phyloP scores from a whole-genome alignment of 2,329 filamentous ascomycete species.

The Fusarium nanum region DNA sequence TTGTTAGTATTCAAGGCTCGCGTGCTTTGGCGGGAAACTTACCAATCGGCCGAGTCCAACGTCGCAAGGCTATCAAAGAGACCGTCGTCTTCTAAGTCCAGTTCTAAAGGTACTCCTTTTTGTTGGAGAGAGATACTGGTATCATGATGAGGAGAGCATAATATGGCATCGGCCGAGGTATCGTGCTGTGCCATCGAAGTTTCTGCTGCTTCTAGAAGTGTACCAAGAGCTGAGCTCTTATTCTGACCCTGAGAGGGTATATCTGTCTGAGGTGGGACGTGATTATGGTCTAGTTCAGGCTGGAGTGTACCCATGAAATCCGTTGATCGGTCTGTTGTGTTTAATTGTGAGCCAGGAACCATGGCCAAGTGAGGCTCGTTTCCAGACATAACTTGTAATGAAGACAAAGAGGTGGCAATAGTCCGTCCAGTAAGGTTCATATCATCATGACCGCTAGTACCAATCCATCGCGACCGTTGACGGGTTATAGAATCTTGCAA shows the following conservation, averaged over 20 bases:
- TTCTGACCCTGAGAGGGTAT: not conserved
- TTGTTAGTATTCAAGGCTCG: rapidly evolving
- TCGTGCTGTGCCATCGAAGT: not conserved
- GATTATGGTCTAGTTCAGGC: rapidly evolving
- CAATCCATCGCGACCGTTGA: not conserved
- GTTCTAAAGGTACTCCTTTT: not conserved
- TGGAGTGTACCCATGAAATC: rapidly evolving
- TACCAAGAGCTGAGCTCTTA: not conserved
- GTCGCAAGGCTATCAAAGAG: slow-evolving; percentile 19
- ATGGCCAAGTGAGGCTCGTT: rapidly evolving
- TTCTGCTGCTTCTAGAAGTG: not conserved
- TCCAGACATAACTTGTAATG: not conserved
- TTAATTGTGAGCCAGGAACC: too few species aligned
- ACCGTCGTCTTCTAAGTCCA: not conserved
- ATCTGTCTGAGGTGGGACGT: not conserved
- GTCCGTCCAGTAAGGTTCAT: rapidly evolving
- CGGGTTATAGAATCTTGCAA: not conserved
- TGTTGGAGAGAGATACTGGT: not conserved
- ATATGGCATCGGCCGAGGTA: rapidly evolving
- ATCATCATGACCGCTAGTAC: rapidly evolving
- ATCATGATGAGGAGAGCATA: rapidly evolving
- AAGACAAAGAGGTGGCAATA: not conserved
- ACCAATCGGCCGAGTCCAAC: slow-evolving; percentile 6
- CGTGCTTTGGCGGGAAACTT: rapidly evolving
- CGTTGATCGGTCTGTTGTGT: rapidly evolving